These are phyloP conservation scores for Arthrobotrys conoides DNA, from an alignment of 2,329 filamentous ascomycete species.

Conservation along the genomic window DNA sequence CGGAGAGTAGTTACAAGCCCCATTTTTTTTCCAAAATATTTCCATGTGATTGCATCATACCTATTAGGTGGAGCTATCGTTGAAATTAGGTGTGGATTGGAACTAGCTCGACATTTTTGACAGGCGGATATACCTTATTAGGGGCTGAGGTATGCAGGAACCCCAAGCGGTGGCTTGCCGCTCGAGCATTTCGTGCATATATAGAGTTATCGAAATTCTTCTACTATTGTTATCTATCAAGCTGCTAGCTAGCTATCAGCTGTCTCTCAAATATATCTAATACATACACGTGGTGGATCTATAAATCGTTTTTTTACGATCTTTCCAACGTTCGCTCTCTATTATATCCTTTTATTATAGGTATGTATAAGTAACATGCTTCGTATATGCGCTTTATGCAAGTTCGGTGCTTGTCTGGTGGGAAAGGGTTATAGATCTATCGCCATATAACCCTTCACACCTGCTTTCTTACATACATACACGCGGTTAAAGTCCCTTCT, in stretches of 20 bases:
- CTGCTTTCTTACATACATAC: no score
- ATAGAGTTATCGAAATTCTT: background rate
- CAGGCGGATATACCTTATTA: background rate
- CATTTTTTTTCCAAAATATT: background rate
- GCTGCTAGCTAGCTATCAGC: no score
- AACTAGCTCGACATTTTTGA: background rate
- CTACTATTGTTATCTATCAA: no score
- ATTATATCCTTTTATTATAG: background rate
- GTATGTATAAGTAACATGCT: background rate
- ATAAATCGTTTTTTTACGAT: background rate
- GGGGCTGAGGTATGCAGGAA: background rate
- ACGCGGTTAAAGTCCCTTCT: no score
- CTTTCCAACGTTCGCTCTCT: background rate
- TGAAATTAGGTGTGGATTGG: no score
- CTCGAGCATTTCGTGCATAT: slow-evolving; percentile 16
- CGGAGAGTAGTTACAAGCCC: background rate
- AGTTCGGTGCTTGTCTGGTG: no score
- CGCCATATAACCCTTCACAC: no score
- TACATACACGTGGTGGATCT: background rate
- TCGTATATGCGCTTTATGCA: no score
- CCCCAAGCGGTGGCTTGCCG: slow-evolving; percentile 7
- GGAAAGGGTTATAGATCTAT: no score
- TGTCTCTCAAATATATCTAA: no score
- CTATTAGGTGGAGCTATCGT: background rate
- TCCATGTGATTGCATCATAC: background rate